Percentiles rank a stretch among this genome's conserved stretches.
phyloP scores from a whole-genome alignment of 805 yeast species.

The Kodamaea nitidulidarum region DNA sequence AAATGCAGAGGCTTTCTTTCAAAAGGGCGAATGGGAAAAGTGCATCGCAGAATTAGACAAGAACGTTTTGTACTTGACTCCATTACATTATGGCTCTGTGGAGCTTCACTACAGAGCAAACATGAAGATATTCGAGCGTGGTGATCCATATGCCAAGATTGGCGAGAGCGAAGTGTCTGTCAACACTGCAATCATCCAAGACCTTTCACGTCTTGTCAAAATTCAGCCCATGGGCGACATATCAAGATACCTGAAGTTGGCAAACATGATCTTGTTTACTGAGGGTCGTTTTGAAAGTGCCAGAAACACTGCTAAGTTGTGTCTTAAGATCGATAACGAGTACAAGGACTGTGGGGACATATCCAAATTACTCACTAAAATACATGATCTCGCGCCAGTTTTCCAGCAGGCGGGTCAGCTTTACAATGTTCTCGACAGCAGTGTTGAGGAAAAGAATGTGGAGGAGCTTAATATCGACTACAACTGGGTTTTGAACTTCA shows the following conservation, averaged over 20 bases:
- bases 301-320: slow-evolving; percentile 52
- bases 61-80: slow-evolving; percentile 33
- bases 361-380: slow-evolving; percentile 50
- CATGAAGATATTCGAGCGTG: slow-evolving; percentile 15
- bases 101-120: slow-evolving; percentile 23
- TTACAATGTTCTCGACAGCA: slow-evolving; percentile 23
- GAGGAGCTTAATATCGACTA: slow-evolving; percentile 21
- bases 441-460: slow-evolving; percentile 9
- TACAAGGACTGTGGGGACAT: slow-evolving; percentile 51
- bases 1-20: slow-evolving; percentile 12
- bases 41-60: slow-evolving; percentile 27
- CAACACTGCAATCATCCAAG: slow-evolving; percentile 19
- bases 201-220: slow-evolving; percentile 24
- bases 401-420: slow-evolving; percentile 35
- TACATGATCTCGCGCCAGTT: slow-evolving; percentile 35
- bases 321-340: slow-evolving; percentile 78
- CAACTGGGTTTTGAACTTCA: slow-evolving; percentile 18
- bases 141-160: slow-evolving; percentile 7
- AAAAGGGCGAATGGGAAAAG: slow-evolving; percentile 15
- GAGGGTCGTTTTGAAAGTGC: slow-evolving; percentile 52
- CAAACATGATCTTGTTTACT: slow-evolving; percentile 42
- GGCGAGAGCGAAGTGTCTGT: slow-evolving; percentile 8
- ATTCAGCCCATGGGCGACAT: slow-evolving; percentile 25
- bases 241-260: slow-evolving; percentile 19
- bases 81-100: slow-evolving; percentile 37